Conservation (phyloP, 2,329 filamentous ascomycete species). For the Stylonectria norvegica region DNA sequence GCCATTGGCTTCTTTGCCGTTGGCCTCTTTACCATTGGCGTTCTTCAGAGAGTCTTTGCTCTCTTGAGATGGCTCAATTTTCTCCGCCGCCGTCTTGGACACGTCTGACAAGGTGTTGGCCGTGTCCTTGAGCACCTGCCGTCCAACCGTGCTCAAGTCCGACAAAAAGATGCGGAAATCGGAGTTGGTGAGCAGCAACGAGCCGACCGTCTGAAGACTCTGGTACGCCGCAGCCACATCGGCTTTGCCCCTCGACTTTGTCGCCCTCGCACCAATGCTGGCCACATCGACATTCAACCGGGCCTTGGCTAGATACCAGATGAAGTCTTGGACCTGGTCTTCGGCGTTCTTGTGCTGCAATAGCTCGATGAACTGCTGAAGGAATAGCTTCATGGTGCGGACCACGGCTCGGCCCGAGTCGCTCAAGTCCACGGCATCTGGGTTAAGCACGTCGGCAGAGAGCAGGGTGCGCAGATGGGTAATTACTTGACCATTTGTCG, state of each 20-base stretch:
- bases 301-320: conserved; percentile 81
- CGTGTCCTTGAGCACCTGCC: conserved; percentile 83
- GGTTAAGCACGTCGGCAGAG: conserved; percentile 73
- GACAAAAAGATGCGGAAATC: conserved; percentile 85
- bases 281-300: conserved; percentile 45
- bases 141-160: conserved; percentile 73
- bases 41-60: conserved; percentile 53
- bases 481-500: conserved; percentile 80
- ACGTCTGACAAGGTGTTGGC: conserved; percentile 74
- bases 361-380: conserved; percentile 78
- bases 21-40: conserved; percentile 38
- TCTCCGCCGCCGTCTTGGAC: conserved; percentile 69
- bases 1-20: conserved; percentile 53
- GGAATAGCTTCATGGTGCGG: conserved; percentile 67
- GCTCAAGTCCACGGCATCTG: conserved; percentile 66
- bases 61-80: conserved; percentile 65
- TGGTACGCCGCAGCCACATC: conserved; percentile 54
- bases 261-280: conserved; percentile 27
- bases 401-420: conserved; percentile 71
- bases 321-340: conserved; percentile 87
- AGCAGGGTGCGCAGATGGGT: conserved; percentile 76
- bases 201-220: conserved; percentile 78
- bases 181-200: conserved; percentile 81
- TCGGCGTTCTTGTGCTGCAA: conserved; percentile 75
- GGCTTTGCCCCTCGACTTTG: conserved; percentile 31